phyloP scores from a whole-genome alignment of 2,329 filamentous ascomycete species.

The Verticillium nonalfalfae region DNA sequence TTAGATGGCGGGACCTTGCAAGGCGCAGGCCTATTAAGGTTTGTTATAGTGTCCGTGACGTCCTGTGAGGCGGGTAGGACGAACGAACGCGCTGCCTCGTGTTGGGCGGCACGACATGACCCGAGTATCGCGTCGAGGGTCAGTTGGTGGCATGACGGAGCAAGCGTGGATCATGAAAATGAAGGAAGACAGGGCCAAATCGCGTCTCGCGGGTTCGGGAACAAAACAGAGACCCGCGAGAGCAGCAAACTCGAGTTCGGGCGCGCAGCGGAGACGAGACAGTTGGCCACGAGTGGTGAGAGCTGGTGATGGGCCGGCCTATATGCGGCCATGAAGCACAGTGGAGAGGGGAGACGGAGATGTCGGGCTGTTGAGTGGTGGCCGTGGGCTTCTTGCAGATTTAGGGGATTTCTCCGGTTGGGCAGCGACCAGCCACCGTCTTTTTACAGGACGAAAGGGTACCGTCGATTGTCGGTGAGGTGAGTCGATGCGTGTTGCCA shows the following conservation, averaged over 20 bases:
- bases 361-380: constrained; percentile 9
- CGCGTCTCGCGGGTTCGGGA: neutral
- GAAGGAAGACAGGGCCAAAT: neutral
- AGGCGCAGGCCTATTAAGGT: neutral
- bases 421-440: constrained; percentile 3
- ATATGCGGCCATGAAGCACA: constrained; percentile 19
- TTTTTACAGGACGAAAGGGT: neutral
- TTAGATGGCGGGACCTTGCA: neutral
- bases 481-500: neutral
- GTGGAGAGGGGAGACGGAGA: constrained; percentile 12
- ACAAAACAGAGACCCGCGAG: constrained; percentile 1
- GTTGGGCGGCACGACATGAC: neutral
- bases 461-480: neutral
- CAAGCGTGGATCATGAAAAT: neutral
- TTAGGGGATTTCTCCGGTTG: constrained; percentile 4
- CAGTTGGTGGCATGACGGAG: neutral
- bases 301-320: constrained; percentile 12
- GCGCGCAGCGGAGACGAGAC: neutral
- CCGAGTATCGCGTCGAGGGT: neutral
- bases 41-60: neutral
- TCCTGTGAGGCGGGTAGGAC: neutral
- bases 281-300: neutral
- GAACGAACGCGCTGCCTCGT: neutral
- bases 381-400: neutral
- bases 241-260: neutral